These are phyloP conservation scores for Cynara cardunculus DNA, from an alignment of 129 eudicot genomes.

Conservation along the genomic window DNA sequence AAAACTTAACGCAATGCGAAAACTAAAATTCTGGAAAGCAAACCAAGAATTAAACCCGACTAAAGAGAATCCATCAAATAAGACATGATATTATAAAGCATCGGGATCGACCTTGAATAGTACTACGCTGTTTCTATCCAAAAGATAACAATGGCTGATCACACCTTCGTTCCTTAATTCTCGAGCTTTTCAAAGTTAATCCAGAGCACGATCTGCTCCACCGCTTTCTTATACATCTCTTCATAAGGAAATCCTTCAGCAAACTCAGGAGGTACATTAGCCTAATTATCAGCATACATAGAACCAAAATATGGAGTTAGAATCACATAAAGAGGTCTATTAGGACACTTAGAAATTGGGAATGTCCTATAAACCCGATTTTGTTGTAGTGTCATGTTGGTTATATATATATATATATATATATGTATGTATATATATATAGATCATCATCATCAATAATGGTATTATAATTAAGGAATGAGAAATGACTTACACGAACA, in stretches of 20 bases:
- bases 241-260: slow-evolving; percentile 34
- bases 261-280: slow-evolving; percentile 19
- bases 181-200: slow-evolving; percentile 1
- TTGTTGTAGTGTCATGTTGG: too few species aligned
- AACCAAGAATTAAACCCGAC: not conserved
- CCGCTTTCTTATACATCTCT: slow-evolving; percentile 52
- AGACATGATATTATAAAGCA: not conserved
- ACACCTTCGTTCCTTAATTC: not conserved
- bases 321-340: not conserved
- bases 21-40: not conserved
- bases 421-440: too few species aligned
- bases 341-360: too few species aligned
- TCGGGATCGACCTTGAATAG: not conserved
- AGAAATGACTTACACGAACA: slow-evolving; percentile 50
- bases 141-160: not conserved
- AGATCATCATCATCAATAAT: too few species aligned
- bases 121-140: not conserved
- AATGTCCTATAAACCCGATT: too few species aligned
- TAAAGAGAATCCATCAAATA: not conserved
- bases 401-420: too few species aligned
- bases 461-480: not conserved
- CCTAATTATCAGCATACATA: slow-evolving; percentile 21
- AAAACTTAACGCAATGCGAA: not conserved
- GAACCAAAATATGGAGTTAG: not conserved
- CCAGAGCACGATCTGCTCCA: slow-evolving; percentile 44